Evolutionary conservation across 106 monocot genomes (phyloP).

Genomic region (Dactylorhiza incarnata): DNA sequence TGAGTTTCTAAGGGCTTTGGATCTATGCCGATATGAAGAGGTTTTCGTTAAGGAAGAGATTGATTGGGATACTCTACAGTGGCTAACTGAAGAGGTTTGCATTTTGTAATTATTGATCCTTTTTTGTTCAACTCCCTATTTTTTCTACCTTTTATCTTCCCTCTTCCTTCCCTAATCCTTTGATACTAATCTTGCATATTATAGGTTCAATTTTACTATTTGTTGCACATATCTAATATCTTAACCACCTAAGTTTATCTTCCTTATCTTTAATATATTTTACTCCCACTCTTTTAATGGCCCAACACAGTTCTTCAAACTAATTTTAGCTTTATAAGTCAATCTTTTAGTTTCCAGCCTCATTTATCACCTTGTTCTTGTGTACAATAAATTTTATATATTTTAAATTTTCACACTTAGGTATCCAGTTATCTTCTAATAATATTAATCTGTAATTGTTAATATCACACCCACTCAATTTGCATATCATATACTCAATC

Average conservation of each 20-base stretch:
- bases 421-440: background rate
- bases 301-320: no score
- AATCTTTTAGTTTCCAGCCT: background rate
- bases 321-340: background rate
- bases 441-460: background rate
- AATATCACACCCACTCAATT: background rate
- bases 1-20: slow-evolving; percentile 57
- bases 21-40: slow-evolving; percentile 73
- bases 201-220: background rate
- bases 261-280: background rate
- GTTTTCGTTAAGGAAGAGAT: slow-evolving; percentile 75
- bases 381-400: background rate
- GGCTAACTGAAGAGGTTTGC: slow-evolving; percentile 88
- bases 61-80: slow-evolving; percentile 81
- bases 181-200: background rate
- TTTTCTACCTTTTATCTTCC: background rate
- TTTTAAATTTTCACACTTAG: background rate
- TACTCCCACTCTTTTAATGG: background rate
- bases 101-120: slow-evolving; percentile 7
- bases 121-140: background rate
- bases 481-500: background rate
- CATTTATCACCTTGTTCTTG: background rate
- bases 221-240: background rate
- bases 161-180: no score
- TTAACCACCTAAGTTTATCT: background rate